Base-by-base conservation (phyloP, 2,329 filamentous ascomycete species). In the Sclerotinia glacialis region DNA sequence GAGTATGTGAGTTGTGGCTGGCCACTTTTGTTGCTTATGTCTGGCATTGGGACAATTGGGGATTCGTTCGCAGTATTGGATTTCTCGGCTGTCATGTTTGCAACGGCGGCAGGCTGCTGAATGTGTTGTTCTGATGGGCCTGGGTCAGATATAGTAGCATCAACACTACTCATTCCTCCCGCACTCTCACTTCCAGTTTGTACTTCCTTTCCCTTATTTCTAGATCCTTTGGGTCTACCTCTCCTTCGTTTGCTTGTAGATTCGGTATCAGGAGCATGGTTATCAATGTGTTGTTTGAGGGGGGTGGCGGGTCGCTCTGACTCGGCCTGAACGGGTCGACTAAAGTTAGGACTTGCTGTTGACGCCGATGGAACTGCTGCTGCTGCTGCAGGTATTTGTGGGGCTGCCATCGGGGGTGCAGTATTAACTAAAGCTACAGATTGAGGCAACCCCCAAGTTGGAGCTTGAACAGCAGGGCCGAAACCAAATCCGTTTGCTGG, bases 151-250 rank as follows among this genome's bases (percentile, higher is more conserved):
- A 18, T 26, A 16, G 42, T n/a, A 26, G 52, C 18, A 34, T 65
- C 62, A 37, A 28, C 28, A 42, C 8, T 40, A 31, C 26, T 59
- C 26, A 26, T 37, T n/a, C 42, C 55, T 40, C 67, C 61, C 28
- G 46, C 67, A 14, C 44, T 49, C 23, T 55, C 67, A 42, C 31
- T 28, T 50, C 34, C 56, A 46, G 67, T 66, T 34, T 68, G 65
- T 18, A 66, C 70, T 65, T 73, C 70, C n/a, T 44, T 67, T 49
- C 69, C 70, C 3, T 80, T 78, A 68, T 84, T 85, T 67, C 81
- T 83, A 1, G 83, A 84, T 0, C 83, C 83, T 67, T 83, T 84
- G 0, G 83, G 83, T 42, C 83, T 78, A 7, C 83, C 75, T 54
- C 76, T 67, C 62, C 74, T 75, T 73, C 67, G 72, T 65, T 72